phyloP scores from a whole-genome alignment of 495 filamentous ascomycete genomes.

The Thermochaetoides thermophila region DNA sequence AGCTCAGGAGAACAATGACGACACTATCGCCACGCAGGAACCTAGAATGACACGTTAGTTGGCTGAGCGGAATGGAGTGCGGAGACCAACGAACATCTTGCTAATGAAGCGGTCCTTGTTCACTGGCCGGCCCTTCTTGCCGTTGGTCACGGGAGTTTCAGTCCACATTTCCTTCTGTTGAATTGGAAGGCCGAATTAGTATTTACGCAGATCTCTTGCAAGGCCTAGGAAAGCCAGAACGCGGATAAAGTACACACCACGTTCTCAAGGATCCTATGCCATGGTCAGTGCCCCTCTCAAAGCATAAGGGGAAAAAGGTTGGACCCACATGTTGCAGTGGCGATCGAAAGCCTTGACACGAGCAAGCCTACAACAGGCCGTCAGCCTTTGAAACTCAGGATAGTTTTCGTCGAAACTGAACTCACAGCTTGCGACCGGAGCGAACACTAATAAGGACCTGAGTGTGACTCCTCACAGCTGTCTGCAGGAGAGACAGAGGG shows the following conservation, averaged over 20 bases:
- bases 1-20: conserved; percentile 84
- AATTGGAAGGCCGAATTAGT: conserved; percentile 3
- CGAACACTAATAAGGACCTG: conserved; percentile 85
- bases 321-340: conserved; percentile 19
- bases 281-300: too few species aligned
- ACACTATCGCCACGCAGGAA: conserved; percentile 90
- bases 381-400: conserved; percentile 1
- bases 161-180: conserved; percentile 93
- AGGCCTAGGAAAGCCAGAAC: too few species aligned
- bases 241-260: conserved; percentile 17
- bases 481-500: conserved; percentile 67
- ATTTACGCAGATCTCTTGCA: too few species aligned
- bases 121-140: conserved; percentile 76
- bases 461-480: conserved; percentile 70
- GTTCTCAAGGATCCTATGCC: conserved; percentile 17
- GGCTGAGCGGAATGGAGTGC: too few species aligned
- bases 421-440: conserved; percentile 62
- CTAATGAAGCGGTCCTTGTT: conserved; percentile 98
- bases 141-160: conserved; percentile 62
- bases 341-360: conserved; percentile 35
- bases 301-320: background rate
- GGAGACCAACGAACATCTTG: conserved; percentile 94
- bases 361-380: conserved; percentile 24
- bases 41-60: too few species aligned
- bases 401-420: background rate